Percentiles rank a stretch among this genome's conserved stretches.
Evolutionary conservation across 1,284 basidiomycete species (phyloP).

Genomic region (Melanopsichium pennsylvanicum): DNA sequence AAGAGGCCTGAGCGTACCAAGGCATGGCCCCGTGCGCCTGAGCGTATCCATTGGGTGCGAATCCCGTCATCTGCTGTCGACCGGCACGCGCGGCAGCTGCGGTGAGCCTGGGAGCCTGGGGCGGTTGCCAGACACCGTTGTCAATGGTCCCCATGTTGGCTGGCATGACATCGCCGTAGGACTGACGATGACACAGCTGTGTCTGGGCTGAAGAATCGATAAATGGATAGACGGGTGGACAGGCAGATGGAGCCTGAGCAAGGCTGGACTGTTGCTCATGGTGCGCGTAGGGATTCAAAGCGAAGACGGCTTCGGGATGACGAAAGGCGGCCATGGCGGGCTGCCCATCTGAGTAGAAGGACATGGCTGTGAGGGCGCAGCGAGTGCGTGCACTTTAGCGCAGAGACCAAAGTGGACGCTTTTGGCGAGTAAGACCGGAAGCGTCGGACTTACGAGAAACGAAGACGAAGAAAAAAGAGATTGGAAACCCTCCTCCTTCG

Average conservation of each 20-base stretch:
- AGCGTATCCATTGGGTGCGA: constrained; percentile 20
- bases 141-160: constrained; percentile 6
- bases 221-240: constrained; percentile 13
- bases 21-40: constrained; percentile 12
- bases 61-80: constrained; percentile 18
- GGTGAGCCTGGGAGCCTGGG: constrained; percentile 40
- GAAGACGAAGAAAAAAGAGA: background rate
- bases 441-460: constrained; percentile 3
- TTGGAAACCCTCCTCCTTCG: too few species aligned
- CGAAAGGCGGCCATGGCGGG: constrained; percentile 10
- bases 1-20: constrained; percentile 23
- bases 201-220: constrained; percentile 9
- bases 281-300: constrained; percentile 13
- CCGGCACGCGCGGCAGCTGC: constrained; percentile 42
- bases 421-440: constrained; percentile 14
- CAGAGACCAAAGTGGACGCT: constrained; percentile 23
- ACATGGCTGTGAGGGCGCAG: constrained; percentile 5
- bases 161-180: constrained; percentile 12
- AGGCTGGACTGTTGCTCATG: constrained; percentile 17
- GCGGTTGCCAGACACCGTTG: constrained; percentile 37
- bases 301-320: constrained; percentile 10
- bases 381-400: constrained; percentile 19
- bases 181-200: constrained; percentile 16
- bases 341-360: constrained; percentile 23
- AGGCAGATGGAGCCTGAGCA: constrained; percentile 1